These are phyloP conservation scores for Sphaerosporella brunnea DNA, from an alignment of 495 filamentous ascomycete genomes.

Conservation along the genomic window DNA sequence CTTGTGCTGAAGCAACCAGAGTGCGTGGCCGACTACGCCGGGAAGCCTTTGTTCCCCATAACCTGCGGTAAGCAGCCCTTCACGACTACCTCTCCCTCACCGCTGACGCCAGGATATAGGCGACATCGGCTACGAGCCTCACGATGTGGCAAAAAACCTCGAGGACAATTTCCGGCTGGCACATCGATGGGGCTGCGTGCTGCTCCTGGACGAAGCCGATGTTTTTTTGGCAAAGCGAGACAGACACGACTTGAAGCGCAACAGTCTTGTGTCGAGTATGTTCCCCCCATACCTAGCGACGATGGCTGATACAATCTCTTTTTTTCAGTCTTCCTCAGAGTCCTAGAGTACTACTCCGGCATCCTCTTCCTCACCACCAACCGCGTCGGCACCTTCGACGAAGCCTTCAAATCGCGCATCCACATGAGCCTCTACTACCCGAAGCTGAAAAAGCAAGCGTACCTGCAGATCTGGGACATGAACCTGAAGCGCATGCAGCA, in stretches of 20 bases:
- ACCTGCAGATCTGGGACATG: conserved; percentile 8
- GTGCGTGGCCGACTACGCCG: conserved; percentile 8
- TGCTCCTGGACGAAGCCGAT: conserved; percentile 42
- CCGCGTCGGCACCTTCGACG: conserved; percentile 35
- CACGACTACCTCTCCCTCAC: no score
- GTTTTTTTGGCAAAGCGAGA: conserved; percentile 36
- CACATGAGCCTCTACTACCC: conserved; percentile 36
- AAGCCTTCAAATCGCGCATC: conserved; percentile 33
- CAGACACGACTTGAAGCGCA: conserved; percentile 30
- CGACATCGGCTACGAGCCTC: conserved; percentile 28
- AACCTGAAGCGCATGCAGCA: conserved; percentile 6
- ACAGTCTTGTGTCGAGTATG: conserved; percentile 33
- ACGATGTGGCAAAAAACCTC: conserved; percentile 31
- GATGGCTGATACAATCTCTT: neutral
- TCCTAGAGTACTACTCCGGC: conserved; percentile 41
- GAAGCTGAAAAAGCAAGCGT: conserved; percentile 16
- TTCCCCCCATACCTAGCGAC: neutral
- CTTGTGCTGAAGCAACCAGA: conserved; percentile 2
- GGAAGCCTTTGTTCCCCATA: conserved; percentile 8
- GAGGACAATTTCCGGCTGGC: conserved; percentile 29
- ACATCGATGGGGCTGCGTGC: conserved; percentile 32
- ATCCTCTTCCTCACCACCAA: no score
- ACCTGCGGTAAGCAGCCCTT: conserved; percentile 5
- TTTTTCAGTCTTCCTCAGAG: conserved; percentile 38
- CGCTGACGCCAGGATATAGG: neutral